Evolutionary conservation across 2,329 filamentous ascomycete genomes (phyloP).

Genomic region (Hirsutella thompsonii): DNA sequence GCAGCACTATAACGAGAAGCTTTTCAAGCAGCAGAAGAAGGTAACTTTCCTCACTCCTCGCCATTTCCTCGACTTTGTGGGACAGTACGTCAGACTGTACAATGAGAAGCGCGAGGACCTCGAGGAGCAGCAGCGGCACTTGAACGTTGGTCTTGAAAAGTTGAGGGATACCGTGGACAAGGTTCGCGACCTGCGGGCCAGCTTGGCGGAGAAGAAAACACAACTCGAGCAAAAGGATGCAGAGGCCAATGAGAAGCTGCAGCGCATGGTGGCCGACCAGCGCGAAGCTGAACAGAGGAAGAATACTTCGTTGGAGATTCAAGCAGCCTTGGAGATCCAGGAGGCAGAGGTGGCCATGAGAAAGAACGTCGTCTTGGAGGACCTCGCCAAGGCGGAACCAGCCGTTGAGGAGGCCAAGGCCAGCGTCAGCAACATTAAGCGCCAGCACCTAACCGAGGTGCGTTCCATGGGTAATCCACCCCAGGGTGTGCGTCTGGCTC

Average conservation of each 20-base stretch:
- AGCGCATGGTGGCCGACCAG: conserved; percentile 94
- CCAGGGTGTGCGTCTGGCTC: conserved; percentile 74
- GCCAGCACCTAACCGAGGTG: conserved; percentile 92
- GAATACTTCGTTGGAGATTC: conserved; percentile 76
- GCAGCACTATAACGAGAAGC: conserved; percentile 74
- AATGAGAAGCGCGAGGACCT: conserved; percentile 97
- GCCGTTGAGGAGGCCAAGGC: conserved; percentile 87
- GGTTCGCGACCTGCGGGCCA: conserved; percentile 80
- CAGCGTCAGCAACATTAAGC: conserved; percentile 97
- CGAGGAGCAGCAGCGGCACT: conserved; percentile 94
- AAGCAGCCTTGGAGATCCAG: conserved; percentile 75
- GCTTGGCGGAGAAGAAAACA: conserved; percentile 85
- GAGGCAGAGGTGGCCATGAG: conserved; percentile 76
- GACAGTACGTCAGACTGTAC: conserved; percentile 93
- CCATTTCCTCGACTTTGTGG: conserved; percentile 96
- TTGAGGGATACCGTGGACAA: conserved; percentile 94
- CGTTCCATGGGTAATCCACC: conserved; percentile 93
- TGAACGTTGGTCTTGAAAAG: conserved; percentile 97
- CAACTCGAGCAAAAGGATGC: conserved; percentile 88
- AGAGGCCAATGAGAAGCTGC: conserved; percentile 93
- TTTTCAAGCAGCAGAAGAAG: conserved; percentile 85
- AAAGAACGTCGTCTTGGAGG: conserved; percentile 71
- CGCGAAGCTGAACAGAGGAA: conserved; percentile 88
- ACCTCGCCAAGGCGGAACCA: conserved; percentile 83
- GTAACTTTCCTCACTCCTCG: conserved; percentile 88